A percentile compares a stretch with the other conserved stretches of the same genome.
Conservation (phyloP, 2,329 filamentous ascomycete species). For the Trichoderma breve region DNA sequence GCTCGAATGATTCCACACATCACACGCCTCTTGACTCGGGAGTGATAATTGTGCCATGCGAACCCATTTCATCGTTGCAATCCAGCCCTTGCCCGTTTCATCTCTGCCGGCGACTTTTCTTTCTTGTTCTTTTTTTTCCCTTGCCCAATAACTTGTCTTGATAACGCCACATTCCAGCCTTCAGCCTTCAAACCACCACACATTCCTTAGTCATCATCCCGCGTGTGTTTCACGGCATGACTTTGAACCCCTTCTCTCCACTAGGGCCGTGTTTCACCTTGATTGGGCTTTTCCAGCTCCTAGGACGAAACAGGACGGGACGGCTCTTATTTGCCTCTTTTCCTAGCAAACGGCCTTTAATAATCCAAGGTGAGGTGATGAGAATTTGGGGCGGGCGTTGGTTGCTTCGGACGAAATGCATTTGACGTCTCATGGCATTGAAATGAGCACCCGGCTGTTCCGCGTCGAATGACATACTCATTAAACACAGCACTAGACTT, state of each 20-base stretch:
- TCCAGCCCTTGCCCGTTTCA: neutral
- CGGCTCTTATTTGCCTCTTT: neutral
- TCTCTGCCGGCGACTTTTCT: neutral
- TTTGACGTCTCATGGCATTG: neutral
- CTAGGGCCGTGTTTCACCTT: slow-evolving; percentile 19
- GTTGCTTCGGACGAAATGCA: neutral
- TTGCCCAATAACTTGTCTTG: neutral
- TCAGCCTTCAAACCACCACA: neutral
- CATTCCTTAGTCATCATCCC: slow-evolving; percentile 7
- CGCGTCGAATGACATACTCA: neutral
- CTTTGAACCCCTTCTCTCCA: neutral
- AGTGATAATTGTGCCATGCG: neutral
- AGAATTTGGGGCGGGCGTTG: neutral
- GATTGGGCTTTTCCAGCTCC: slow-evolving; percentile 7
- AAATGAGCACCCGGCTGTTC: neutral
- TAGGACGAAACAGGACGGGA: slow-evolving; percentile 8
- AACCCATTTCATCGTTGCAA: neutral
- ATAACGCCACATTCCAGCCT: neutral
- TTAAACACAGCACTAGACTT: neutral
- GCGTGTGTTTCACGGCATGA: slow-evolving; percentile 14
- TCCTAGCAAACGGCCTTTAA: neutral
- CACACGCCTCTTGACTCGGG: neutral
- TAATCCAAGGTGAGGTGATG: neutral
- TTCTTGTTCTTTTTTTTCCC: neutral
- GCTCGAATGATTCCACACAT: slow-evolving; percentile 1